Evolutionary conservation across 1,284 basidiomycete species (phyloP).

Genomic region (Phenoliferia sp.): DNA sequence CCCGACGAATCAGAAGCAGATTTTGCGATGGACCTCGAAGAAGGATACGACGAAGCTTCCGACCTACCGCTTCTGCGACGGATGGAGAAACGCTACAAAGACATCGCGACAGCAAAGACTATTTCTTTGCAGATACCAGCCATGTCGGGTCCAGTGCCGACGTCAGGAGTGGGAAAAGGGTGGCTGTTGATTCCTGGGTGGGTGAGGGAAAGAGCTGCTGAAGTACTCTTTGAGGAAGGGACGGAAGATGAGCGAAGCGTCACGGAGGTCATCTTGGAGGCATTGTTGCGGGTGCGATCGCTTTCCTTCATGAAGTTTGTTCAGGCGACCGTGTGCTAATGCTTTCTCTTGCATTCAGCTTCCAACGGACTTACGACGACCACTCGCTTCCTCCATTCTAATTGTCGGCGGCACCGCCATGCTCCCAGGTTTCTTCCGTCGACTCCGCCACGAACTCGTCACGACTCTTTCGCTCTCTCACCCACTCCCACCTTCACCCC

Average conservation of each 20-base stretch:
- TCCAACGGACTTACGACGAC: slow-evolving; percentile 79
- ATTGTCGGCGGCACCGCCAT: slow-evolving; percentile 83
- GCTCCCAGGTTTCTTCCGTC: slow-evolving; percentile 84
- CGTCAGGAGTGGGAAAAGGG: slow-evolving; percentile 44
- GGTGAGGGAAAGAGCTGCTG: slow-evolving; percentile 84
- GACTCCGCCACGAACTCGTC: slow-evolving; percentile 70
- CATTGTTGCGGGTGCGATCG: slow-evolving; percentile 64
- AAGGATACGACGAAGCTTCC: slow-evolving; percentile 23
- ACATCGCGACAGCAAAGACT: slow-evolving; percentile 15
- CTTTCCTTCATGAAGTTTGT: too few relatives aligned
- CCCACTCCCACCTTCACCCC: slow-evolving; percentile 51
- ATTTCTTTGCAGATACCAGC: slow-evolving; percentile 22
- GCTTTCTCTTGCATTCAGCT: slow-evolving; percentile 51
- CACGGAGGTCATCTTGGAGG: slow-evolving; percentile 70
- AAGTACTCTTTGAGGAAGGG: slow-evolving; percentile 84
- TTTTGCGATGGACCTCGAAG: not conserved
- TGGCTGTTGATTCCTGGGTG: slow-evolving; percentile 86
- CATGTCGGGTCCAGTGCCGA: not conserved
- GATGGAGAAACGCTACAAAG: slow-evolving; percentile 16
- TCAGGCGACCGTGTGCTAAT: too few relatives aligned
- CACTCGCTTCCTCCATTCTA: slow-evolving; percentile 72
- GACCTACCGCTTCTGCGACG: not conserved
- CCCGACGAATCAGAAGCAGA: not conserved
- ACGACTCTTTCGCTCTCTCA: slow-evolving; percentile 50
- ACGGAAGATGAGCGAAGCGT: slow-evolving; percentile 70